A percentile compares a stretch with the other conserved stretches of the same genome.
phyloP scores from a whole-genome alignment of 2,329 filamentous ascomycete genomes.

The Ophiocordyceps sinensis region DNA sequence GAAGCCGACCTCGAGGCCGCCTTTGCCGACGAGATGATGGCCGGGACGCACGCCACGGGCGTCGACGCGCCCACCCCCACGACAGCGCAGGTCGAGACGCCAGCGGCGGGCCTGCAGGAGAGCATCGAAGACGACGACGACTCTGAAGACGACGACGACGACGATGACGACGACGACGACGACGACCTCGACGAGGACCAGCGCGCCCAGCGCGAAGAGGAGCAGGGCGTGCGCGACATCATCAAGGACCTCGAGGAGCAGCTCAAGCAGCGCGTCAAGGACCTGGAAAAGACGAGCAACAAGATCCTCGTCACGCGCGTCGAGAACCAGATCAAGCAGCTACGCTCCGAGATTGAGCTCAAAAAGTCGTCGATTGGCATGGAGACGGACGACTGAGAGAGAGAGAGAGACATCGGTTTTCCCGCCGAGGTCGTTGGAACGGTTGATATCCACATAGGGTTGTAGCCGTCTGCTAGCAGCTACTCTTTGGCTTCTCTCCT shows the following conservation, averaged over 20 bases:
- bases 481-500: no score
- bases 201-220: constrained; percentile 31
- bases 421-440: no score
- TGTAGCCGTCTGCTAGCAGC: no score
- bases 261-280: constrained; percentile 28
- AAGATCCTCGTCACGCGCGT: constrained; percentile 35
- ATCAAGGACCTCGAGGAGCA: constrained; percentile 37
- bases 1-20: constrained; percentile 41
- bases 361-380: constrained; percentile 29
- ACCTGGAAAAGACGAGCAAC: constrained; percentile 28
- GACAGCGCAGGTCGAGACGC: constrained; percentile 28
- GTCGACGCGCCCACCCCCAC: constrained; percentile 30
- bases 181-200: constrained; percentile 41
- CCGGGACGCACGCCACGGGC: constrained; percentile 27
- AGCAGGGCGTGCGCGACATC: constrained; percentile 40
- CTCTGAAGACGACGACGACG: constrained; percentile 28
- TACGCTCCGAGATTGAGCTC: constrained; percentile 28
- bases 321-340: constrained; percentile 32
- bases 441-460: no score
- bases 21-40: constrained; percentile 26
- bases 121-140: constrained; percentile 27
- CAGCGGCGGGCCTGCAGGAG: constrained; percentile 26
- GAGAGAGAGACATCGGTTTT: background rate
- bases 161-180: constrained; percentile 29
- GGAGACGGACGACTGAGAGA: constrained; percentile 18